phyloP scores from a whole-genome alignment of 2,329 filamentous ascomycete species.

The Helotiales sp. region DNA sequence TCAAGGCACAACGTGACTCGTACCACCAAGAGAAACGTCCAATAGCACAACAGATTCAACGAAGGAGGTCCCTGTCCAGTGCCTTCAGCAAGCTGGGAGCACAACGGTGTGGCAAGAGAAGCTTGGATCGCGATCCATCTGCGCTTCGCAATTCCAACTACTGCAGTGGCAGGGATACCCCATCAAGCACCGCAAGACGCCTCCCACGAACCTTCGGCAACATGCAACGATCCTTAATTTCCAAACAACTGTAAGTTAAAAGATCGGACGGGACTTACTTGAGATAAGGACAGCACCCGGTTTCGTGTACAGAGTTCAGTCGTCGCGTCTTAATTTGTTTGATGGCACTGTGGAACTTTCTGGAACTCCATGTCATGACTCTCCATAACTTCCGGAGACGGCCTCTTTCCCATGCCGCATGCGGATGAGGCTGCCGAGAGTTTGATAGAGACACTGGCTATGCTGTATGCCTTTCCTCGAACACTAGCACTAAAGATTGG shows the following conservation, averaged over 20 bases:
- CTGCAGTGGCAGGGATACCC: constrained; percentile 1
- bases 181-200: not conserved
- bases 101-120: not conserved
- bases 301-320: not conserved
- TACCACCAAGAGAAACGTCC: not conserved
- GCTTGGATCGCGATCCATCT: not conserved
- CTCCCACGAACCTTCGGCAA: not conserved
- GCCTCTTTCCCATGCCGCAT: not conserved
- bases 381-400: not conserved
- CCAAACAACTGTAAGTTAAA: not conserved
- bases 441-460: constrained; percentile 6
- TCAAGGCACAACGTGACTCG: not conserved
- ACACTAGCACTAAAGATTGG: not conserved
- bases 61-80: not conserved
- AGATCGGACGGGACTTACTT: constrained; percentile 7
- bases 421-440: not conserved
- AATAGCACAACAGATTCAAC: not conserved
- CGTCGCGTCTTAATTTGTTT: not conserved
- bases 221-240: constrained; percentile 3
- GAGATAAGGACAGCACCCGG: no score
- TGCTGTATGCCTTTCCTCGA: not conserved
- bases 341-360: not conserved
- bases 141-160: not conserved
- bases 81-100: not conserved
- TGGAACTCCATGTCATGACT: not conserved